A percentile compares a stretch with the other conserved stretches of the same genome.
Conservation (phyloP, 2,329 filamentous ascomycete genomes). For the Scortechinia acanthostroma region DNA sequence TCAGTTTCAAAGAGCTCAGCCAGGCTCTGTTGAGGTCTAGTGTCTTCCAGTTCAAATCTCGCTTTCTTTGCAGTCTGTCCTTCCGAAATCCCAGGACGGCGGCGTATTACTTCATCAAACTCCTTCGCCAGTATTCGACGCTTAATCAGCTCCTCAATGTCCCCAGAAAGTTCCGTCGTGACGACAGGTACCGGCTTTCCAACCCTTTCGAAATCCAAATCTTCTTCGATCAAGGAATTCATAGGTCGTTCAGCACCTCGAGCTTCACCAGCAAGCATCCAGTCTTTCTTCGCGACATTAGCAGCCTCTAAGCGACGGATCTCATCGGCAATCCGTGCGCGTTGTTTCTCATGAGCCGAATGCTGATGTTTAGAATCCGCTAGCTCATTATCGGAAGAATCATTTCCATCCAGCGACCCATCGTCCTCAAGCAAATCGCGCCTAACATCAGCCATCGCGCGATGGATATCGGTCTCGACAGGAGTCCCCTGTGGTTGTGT, state of each 20-base stretch:
- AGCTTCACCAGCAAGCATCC: constrained; percentile 57
- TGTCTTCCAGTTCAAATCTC: constrained; percentile 49
- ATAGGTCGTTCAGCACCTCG: constrained; percentile 49
- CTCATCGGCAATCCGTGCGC: constrained; percentile 50
- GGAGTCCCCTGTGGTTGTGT: constrained; percentile 28
- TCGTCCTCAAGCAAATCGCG: constrained; percentile 56
- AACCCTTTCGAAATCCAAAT: constrained; percentile 57
- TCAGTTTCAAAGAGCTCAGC: constrained; percentile 60
- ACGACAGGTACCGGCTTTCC: constrained; percentile 61
- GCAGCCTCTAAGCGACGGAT: constrained; percentile 57
- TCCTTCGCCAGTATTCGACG: constrained; percentile 53
- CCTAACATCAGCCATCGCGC: constrained; percentile 52
- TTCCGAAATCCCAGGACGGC: constrained; percentile 46
- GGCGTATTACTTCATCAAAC: constrained; percentile 55
- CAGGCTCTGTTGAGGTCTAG: constrained; percentile 50
- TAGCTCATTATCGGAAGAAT: constrained; percentile 25
- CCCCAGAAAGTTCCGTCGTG: constrained; percentile 54
- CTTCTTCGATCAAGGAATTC: constrained; percentile 60
- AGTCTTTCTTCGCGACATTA: constrained; percentile 56
- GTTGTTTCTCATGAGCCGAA: constrained; percentile 53
- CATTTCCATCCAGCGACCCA: constrained; percentile 28
- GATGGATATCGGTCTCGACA: constrained; percentile 39
- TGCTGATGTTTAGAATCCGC: background rate
- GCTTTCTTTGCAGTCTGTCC: constrained; percentile 33
- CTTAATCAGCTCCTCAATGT: constrained; percentile 60